Percentiles rank a stretch among this genome's conserved stretches.
phyloP scores from a whole-genome alignment of 805 yeast genomes.

The Ogataea haglerorum region DNA sequence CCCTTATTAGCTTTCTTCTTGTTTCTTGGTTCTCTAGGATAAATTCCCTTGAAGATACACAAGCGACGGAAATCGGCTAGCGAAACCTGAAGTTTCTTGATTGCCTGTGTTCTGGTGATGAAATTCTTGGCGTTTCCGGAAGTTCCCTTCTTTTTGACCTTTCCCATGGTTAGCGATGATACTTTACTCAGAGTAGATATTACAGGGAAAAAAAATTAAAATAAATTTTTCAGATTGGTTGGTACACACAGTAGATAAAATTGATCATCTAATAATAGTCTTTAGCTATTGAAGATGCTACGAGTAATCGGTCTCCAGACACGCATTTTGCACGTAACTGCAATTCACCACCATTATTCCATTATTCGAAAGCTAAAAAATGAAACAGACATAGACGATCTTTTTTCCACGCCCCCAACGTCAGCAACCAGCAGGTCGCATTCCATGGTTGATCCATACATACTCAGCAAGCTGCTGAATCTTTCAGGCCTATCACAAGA shows the following conservation, averaged over 20 bases:
- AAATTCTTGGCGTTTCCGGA: constrained; percentile 89
- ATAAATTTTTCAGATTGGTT: constrained; percentile 15
- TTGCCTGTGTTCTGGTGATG: constrained; percentile 92
- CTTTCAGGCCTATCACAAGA: constrained; percentile 47
- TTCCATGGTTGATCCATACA: constrained; percentile 12
- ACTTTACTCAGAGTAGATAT: background rate
- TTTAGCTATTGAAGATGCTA: background rate
- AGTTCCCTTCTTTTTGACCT: constrained; percentile 78
- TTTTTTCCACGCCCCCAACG: constrained; percentile 8
- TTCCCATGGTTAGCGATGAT: constrained; percentile 38
- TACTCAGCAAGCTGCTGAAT: constrained; percentile 36
- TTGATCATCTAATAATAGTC: background rate
- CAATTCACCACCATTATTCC: background rate
- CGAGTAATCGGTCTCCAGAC: background rate
- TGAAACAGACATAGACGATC: constrained; percentile 12
- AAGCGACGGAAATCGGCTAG: constrained; percentile 95
- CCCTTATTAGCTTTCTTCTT: constrained; percentile 97
- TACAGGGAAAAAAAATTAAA: constrained; percentile 14
- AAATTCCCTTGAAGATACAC: constrained; percentile 96
- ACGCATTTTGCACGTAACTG: too few species aligned
- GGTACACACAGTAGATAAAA: constrained; percentile 10
- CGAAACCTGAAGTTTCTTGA: constrained; percentile 85
- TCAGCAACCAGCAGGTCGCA: background rate
- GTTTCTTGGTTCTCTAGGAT: constrained; percentile 94
- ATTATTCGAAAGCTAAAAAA: background rate